Conservation (phyloP, 2,329 filamentous ascomycete genomes). For the Decorospora gaudefroyi region DNA sequence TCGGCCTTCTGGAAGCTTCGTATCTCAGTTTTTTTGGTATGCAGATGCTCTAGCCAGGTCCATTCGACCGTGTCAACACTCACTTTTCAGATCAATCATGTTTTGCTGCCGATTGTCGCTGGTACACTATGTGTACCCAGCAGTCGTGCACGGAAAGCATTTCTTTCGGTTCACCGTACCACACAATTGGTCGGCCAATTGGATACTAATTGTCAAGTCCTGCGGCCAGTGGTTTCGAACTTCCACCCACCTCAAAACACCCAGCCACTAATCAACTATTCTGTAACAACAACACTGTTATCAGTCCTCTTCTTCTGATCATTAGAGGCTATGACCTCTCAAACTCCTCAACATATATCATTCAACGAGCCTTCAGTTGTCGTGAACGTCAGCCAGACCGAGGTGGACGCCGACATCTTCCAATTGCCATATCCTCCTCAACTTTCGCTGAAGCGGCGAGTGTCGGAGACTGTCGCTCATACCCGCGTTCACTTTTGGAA, state of each 20-base stretch:
- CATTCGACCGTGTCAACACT: not conserved
- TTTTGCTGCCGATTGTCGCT: not conserved
- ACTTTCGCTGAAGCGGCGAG: constrained; percentile 3
- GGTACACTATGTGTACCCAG: no score
- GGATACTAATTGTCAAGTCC: no score
- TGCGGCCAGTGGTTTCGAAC: no score
- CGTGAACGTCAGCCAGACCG: constrained; percentile 2
- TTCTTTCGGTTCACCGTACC: no score
- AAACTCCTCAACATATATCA: not conserved
- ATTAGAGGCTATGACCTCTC: constrained; percentile 1
- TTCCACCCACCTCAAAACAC: no score
- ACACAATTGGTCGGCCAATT: no score
- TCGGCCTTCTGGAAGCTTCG: not conserved
- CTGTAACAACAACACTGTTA: not conserved
- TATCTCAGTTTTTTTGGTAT: not conserved
- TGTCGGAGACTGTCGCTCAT: constrained; percentile 5
- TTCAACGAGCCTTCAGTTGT: constrained; percentile 1
- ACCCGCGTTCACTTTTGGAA: constrained; percentile 3
- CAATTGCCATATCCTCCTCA: constrained; percentile 1
- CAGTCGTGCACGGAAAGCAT: no score
- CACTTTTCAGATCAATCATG: not conserved
- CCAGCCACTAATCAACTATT: no score
- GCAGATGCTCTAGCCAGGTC: constrained; percentile 1
- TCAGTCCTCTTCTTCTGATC: not conserved
- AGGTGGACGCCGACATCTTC: not conserved